These are phyloP conservation scores for Neofusicoccum cordaticola DNA, from an alignment of 2,329 filamentous ascomycete genomes.

Conservation along the genomic window DNA sequence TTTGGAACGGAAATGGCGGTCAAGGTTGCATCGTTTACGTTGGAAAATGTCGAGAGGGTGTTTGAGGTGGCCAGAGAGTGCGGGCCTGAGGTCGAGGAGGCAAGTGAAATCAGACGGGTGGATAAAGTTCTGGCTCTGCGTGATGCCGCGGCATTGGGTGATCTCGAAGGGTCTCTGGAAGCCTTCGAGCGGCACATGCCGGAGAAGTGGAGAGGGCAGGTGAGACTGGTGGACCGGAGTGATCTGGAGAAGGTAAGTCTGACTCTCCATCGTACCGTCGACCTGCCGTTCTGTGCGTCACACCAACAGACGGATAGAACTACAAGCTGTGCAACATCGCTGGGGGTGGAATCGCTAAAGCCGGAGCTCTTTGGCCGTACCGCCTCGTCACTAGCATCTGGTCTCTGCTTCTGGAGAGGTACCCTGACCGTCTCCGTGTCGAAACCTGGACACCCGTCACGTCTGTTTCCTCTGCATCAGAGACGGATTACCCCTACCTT, in stretches of 20 bases:
- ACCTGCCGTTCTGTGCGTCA: too few species aligned
- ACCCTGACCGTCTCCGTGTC: conserved; percentile 31
- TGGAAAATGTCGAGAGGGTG: background rate
- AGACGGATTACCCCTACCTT: conserved; percentile 30
- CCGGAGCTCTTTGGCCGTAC: conserved; percentile 27
- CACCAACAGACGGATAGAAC: background rate
- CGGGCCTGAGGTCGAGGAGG: background rate
- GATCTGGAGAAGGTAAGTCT: background rate
- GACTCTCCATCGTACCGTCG: too few species aligned
- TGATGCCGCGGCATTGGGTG: background rate
- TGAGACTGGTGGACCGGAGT: background rate
- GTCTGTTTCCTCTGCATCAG: conserved; percentile 25
- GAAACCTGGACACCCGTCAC: conserved; percentile 40
- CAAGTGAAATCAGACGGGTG: background rate
- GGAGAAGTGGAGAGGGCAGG: background rate
- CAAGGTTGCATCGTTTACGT: background rate
- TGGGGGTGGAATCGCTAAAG: conserved; percentile 21
- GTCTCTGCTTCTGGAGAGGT: background rate
- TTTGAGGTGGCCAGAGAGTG: background rate
- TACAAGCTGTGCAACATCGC: background rate
- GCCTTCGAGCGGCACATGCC: background rate
- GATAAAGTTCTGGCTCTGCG: background rate
- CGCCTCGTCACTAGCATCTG: conserved; percentile 15
- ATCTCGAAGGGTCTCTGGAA: background rate
- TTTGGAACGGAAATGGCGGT: background rate